Evolutionary conservation across 768 basidiomycete genomes (phyloP).

Genomic region (Lactarius evosmus): DNA sequence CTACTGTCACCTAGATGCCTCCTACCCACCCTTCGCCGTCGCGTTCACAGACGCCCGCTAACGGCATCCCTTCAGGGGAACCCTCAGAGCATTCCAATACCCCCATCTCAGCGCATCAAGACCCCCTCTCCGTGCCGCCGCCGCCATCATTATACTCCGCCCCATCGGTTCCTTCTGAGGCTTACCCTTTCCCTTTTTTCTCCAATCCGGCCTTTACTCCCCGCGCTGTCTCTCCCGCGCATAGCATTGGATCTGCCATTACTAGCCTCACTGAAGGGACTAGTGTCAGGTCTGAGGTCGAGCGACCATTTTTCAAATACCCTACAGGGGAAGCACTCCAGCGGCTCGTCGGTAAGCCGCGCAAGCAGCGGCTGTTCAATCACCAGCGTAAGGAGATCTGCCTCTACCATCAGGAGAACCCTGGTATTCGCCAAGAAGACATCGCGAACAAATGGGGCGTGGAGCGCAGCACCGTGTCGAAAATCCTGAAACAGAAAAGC

Average conservation of each 20-base stretch:
- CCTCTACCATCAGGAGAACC: conserved; percentile 57
- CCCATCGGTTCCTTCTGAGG: conserved; percentile 16
- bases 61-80: conserved; percentile 22
- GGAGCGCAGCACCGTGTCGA: conserved; percentile 91
- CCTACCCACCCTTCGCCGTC: conserved; percentile 17
- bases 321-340: conserved; percentile 24
- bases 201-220: conserved; percentile 35
- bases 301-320: conserved; percentile 18
- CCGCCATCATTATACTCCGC: conserved; percentile 22
- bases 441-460: conserved; percentile 74
- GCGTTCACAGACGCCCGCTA: conserved; percentile 26
- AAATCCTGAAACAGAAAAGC: conserved; percentile 83
- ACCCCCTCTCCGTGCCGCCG: conserved; percentile 22
- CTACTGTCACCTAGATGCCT: conserved; percentile 11
- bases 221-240: conserved; percentile 59
- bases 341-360: conserved; percentile 44
- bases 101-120: conserved; percentile 19
- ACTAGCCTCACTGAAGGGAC: conserved; percentile 49
- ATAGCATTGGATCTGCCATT: conserved; percentile 51
- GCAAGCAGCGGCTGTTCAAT: conserved; percentile 72
- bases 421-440: conserved; percentile 76
- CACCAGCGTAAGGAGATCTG: conserved; percentile 76
- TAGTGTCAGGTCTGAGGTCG: conserved; percentile 20
- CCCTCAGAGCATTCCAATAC: conserved; percentile 23
- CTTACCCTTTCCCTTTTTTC: conserved; percentile 24